phyloP scores from a whole-genome alignment of 345 rosid genomes.

The Excoecaria cochinchinensis region DNA sequence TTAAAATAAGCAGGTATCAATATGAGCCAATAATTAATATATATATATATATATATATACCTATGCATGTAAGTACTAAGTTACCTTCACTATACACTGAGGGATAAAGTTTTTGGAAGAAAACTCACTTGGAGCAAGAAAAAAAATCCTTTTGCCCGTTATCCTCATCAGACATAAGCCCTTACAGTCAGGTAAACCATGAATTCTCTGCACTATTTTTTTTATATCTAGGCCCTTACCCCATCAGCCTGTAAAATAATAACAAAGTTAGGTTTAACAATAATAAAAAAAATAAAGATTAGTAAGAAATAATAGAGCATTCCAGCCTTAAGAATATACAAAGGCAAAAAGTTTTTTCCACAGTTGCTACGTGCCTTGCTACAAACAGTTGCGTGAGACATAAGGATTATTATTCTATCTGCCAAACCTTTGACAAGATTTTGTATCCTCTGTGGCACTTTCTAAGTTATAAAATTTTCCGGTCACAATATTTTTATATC shows the following conservation, averaged over 20 bases:
- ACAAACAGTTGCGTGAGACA: neutral
- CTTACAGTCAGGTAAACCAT: no score
- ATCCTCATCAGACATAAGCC: no score
- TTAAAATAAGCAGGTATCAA: neutral
- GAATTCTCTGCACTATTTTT: neutral
- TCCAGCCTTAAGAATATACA: neutral
- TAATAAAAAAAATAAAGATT: neutral
- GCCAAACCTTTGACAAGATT: neutral
- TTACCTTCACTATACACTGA: neutral
- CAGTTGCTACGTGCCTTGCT: neutral
- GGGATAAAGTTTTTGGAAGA: neutral
- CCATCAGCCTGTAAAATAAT: neutral
- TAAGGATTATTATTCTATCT: neutral
- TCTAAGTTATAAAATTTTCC: neutral
- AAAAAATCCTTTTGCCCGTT: neutral
- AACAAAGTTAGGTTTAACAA: neutral
- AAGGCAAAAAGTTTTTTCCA: neutral
- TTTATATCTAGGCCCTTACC: neutral
- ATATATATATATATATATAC: neutral
- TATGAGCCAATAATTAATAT: neutral
- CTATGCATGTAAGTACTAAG: neutral
- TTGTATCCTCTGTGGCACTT: neutral
- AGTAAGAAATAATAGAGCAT: neutral
- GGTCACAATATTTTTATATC: neutral
- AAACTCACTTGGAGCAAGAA: conserved; percentile 9